These are phyloP conservation scores for Prunus davidiana DNA, from an alignment of 306 rosid genomes.

Conservation along the genomic window DNA sequence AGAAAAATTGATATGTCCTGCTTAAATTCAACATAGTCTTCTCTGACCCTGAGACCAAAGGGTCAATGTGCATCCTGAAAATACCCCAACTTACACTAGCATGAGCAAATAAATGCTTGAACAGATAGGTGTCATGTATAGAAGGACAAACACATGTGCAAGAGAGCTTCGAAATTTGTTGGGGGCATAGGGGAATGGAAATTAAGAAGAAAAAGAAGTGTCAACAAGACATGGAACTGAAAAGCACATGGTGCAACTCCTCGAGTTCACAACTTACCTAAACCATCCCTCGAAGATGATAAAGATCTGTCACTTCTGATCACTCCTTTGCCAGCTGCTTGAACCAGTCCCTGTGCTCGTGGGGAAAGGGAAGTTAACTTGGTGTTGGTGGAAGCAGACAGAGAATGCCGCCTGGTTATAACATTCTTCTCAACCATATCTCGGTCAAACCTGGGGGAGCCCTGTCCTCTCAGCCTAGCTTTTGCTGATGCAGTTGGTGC, in stretches of 20 bases:
- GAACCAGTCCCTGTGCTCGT: conserved; percentile 24
- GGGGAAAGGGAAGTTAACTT: conserved; percentile 30
- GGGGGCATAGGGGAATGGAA: not conserved
- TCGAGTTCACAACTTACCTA: conserved; percentile 23
- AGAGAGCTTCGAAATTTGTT: not conserved
- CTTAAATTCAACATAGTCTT: not conserved
- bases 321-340: conserved; percentile 21
- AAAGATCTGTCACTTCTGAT: conserved; percentile 34
- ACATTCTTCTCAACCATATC: conserved; percentile 29
- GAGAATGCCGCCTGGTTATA: conserved; percentile 31
- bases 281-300: conserved; percentile 32
- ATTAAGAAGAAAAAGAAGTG: not conserved
- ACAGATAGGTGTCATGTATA: not conserved
- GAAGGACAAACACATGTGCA: not conserved
- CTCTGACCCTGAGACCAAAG: not conserved
- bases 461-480: conserved; percentile 39
- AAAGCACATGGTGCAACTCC: not conserved
- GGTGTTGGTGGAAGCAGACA: conserved; percentile 36
- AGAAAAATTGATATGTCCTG: not conserved
- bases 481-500: conserved; percentile 37
- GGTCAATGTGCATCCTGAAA: not conserved
- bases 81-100: conserved; percentile 1
- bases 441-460: conserved; percentile 28
- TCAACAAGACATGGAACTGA: conserved; percentile 1
- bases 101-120: not conserved